Percentiles rank a stretch among this genome's conserved stretches.
Evolutionary conservation across 495 filamentous ascomycete species (phyloP).

Genomic region (Cetradonia linearis): DNA sequence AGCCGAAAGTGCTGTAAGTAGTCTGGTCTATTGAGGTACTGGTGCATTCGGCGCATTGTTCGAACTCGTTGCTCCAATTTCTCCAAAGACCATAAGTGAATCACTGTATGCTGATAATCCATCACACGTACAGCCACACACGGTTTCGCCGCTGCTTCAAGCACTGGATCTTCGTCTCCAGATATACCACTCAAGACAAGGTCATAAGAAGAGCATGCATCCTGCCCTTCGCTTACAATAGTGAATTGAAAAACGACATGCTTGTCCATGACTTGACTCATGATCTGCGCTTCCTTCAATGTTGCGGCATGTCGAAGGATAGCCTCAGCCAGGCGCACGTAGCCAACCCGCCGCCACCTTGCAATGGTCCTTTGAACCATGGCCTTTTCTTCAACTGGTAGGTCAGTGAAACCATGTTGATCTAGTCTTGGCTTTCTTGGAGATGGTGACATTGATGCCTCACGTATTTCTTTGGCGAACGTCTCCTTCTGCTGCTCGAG

Average conservation of each 20-base stretch:
- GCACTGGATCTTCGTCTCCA: constrained; percentile 72
- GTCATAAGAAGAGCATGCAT: constrained; percentile 87
- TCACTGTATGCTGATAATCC: constrained; percentile 77
- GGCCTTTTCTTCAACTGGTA: constrained; percentile 59
- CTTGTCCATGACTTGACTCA: constrained; percentile 96
- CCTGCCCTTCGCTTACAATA: constrained; percentile 78
- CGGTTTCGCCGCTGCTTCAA: constrained; percentile 77
- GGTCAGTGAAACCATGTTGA: constrained; percentile 45
- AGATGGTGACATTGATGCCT: constrained; percentile 43
- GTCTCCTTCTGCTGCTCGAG: constrained; percentile 63
- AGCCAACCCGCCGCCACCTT: constrained; percentile 77
- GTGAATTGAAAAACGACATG: constrained; percentile 92
- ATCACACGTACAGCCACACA: constrained; percentile 86
- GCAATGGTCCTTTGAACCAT: constrained; percentile 53
- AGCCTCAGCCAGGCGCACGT: constrained; percentile 90
- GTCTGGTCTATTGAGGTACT: constrained; percentile 89
- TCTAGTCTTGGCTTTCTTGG: constrained; percentile 34
- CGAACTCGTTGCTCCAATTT: constrained; percentile 81
- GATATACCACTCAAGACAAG: constrained; percentile 87
- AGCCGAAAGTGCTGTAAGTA: constrained; percentile 62
- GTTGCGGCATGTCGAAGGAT: constrained; percentile 77
- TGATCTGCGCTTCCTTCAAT: constrained; percentile 91
- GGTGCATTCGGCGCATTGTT: constrained; percentile 91
- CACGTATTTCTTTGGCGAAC: constrained; percentile 60
- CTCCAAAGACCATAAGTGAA: constrained; percentile 89